These are phyloP conservation scores for Thinopyrum obtusiflorum DNA, from an alignment of 202 grass and related monocot genomes.

Conservation along the genomic window DNA sequence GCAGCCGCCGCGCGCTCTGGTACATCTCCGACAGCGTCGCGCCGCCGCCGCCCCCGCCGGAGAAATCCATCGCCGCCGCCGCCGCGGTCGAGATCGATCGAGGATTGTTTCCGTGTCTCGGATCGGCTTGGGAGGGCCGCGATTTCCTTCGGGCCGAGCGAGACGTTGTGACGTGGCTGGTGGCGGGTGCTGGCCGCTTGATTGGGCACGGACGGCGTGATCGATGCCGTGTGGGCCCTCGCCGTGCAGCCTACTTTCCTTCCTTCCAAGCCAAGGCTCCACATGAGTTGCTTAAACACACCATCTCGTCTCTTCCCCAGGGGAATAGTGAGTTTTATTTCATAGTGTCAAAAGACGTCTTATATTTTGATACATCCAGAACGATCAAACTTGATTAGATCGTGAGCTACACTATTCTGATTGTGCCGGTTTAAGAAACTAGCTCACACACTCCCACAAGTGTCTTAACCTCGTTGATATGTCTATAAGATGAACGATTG, in stretches of 20 bases:
- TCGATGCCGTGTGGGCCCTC: not conserved
- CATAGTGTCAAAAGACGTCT: not conserved
- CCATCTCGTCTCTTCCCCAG: no score
- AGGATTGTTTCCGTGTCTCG: not conserved
- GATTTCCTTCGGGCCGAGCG: not conserved
- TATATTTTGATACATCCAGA: not conserved
- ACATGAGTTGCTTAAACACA: no score
- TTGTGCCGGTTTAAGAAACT: no score
- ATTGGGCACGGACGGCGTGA: not conserved
- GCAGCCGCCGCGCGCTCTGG: conserved; percentile 73
- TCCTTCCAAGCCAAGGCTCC: conserved; percentile 18
- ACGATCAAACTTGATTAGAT: not conserved
- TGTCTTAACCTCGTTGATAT: no score
- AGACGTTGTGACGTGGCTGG: not conserved
- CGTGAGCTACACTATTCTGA: no score
- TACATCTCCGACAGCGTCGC: conserved; percentile 90
- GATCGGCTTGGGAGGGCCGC: not conserved
- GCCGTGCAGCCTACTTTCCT: not conserved
- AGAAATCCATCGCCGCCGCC: conserved; percentile 41
- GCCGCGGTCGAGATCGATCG: not conserved
- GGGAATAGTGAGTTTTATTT: not conserved
- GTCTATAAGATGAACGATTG: no score
- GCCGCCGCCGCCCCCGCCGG: conserved; percentile 42
- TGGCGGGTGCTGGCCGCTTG: not conserved
- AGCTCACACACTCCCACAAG: no score